Evolutionary conservation across 306 rosid genomes (phyloP), one percentile per base, ranked within the genome.

Genomic region (Lupinus albus): DNA sequence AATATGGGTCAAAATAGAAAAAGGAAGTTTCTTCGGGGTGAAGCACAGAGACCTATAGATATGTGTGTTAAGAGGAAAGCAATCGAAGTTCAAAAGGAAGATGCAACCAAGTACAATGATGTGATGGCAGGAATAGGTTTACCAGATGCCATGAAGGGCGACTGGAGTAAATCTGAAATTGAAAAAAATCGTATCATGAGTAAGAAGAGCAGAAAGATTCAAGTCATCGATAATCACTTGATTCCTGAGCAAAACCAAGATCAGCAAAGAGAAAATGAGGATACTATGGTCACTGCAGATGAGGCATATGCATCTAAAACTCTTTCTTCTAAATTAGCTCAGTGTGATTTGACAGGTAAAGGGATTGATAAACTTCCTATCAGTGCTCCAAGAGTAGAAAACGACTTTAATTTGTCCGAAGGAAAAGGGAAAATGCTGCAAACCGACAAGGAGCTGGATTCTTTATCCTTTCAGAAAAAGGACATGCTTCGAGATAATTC

Each of bases 11-110:
- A 75, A 57, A 76, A 67, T 78, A 80, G 73, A 76, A 91, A 87
- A 80, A 87, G 96, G 81, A 91, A 86, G 79, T 58, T 76, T 61
- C 71, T 75, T 46, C 80, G 59, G 57, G 88, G 82, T 76, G 88
- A 78, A 78, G 91, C 62, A 44, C 48, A 54, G 71, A 78, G 42
- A 50, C 77, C 76, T 67, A 74, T 68, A 64, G 79, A 64, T 73
- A 63, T 44, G 17, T 53, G 63, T 76, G 61, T 70, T 76, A 75
- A 54, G 53, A 76, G 78, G 73, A 57, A 53, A 17, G 63, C 70
- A 54, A 64, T 56, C 75, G 85, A 71, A 67, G 68, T 67, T 59
- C 82, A 71, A 60, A 55, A 76, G 79, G 79, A 66, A 63, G 80
- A 70, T 65, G 76, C 68, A 69, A 80, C 83, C 62, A 72, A 84